phyloP scores from a whole-genome alignment of 169 alveolate genomes.

The Neospora caninum region DNA sequence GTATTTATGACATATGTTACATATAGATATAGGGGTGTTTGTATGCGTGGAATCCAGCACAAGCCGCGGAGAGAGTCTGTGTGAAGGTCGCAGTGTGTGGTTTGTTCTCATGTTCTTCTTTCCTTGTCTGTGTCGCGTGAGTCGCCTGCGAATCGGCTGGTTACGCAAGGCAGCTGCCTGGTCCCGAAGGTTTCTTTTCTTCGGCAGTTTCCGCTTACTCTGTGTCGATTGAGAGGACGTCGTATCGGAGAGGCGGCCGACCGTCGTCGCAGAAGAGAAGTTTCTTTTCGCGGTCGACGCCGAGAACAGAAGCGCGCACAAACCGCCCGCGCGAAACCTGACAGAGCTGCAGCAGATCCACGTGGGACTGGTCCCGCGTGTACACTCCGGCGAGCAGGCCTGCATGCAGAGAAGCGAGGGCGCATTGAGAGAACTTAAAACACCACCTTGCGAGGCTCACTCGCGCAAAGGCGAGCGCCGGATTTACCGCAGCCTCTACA shows the following conservation, averaged over 20 bases:
- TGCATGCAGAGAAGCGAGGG: neutral
- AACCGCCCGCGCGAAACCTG: neutral
- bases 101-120: too few species aligned
- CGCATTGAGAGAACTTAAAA: too few species aligned
- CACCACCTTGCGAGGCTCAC: too few species aligned
- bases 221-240: constrained; percentile 39
- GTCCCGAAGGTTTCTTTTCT: too few species aligned
- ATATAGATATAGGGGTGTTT: neutral
- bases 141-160: too few species aligned
- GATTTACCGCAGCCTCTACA: too few species aligned
- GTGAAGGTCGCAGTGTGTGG: too few species aligned
- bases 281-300: neutral
- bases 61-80: too few species aligned
- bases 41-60: neutral
- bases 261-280: constrained; percentile 30
- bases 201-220: neutral
- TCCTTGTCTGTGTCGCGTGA: too few species aligned
- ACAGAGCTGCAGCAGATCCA: constrained; percentile 43
- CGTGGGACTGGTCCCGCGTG: constrained; percentile 25
- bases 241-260: constrained; percentile 37
- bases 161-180: too few species aligned
- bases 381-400: constrained; percentile 32
- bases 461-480: too few species aligned
- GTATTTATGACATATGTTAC: too few species aligned
- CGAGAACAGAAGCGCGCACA: neutral